Conservation (phyloP, 495 filamentous ascomycete species). For the Melanomma pulvis-pyrius region DNA sequence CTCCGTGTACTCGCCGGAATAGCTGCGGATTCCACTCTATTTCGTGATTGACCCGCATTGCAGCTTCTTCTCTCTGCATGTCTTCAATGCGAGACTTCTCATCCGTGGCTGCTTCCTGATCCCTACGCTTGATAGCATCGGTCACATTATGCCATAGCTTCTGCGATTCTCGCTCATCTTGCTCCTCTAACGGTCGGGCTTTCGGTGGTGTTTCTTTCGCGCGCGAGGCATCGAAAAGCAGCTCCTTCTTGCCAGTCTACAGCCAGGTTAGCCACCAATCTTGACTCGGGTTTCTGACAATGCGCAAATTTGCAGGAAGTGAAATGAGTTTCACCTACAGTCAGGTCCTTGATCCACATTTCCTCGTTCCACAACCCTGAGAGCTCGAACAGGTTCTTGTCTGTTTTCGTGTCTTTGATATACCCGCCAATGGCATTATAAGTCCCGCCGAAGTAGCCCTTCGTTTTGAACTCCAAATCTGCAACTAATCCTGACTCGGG, state of each 20-base stretch:
- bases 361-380: slow-evolving; percentile 92
- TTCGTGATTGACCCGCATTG: slow-evolving; percentile 75
- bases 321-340: slow-evolving; percentile 55
- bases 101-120: slow-evolving; percentile 88
- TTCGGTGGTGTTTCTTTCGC: slow-evolving; percentile 74
- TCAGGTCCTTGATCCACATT: slow-evolving; percentile 83
- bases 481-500: slow-evolving; percentile 83
- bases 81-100: slow-evolving; percentile 96
- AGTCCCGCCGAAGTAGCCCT: slow-evolving; percentile 94
- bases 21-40: slow-evolving; percentile 87
- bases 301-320: neutral
- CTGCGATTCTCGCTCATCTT: slow-evolving; percentile 89
- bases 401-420: slow-evolving; percentile 87
- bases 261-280: neutral
- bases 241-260: slow-evolving; percentile 82
- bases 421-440: slow-evolving; percentile 94
- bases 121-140: slow-evolving; percentile 74
- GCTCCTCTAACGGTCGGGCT: slow-evolving; percentile 79
- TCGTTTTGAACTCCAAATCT: slow-evolving; percentile 98
- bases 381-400: slow-evolving; percentile 83
- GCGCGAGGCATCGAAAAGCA: slow-evolving; percentile 83
- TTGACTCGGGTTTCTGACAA: neutral
- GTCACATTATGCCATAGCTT: slow-evolving; percentile 81
- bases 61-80: slow-evolving; percentile 83
- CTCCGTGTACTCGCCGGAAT: slow-evolving; percentile 75